Base-by-base conservation (phyloP, 805 yeast species). In the Zygosaccharomyces kombuchaensis region DNA sequence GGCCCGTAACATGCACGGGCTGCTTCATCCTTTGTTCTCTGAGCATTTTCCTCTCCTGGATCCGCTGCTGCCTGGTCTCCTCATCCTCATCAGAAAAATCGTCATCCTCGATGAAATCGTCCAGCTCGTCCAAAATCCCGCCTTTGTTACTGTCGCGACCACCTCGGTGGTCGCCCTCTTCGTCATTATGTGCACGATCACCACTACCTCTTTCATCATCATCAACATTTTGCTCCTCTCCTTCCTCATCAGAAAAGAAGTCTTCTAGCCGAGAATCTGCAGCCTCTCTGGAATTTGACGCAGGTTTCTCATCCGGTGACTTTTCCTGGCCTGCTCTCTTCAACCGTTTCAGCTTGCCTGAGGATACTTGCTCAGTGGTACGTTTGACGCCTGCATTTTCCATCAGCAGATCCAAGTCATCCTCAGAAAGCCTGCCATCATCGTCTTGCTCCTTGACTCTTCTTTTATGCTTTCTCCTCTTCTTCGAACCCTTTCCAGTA, bases 101-200 rank as follows among this genome's bases (percentile, higher is more conserved):
- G 66, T 93, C 99, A 50, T 91, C 97, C 67, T 91, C 99, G 56
- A 93, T 93, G 69, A 93, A 93, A 62, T 90, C 99, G 63, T 89
- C 99, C 57, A 91, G 81, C 66, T 93, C 98, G 61, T 89, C 96
- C 53, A 80, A 66, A 65, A 70, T 59, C 16, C 64, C 68, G 17
- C 59, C 63, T 26, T 64, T 74, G 16, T 62, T 66, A 10, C 57
- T 66, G 29, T 67, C 41, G 19, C 43, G 49, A 22, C 41, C 30
- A 34, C 57, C 53, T 22, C 51, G 52, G 14, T 46, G 54, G 10
- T 56, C 65, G 9, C 26, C 50, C 21, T 54, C 58, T 26, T 56
- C 55, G n/a, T 46, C 54, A 16, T 48, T 50, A 13, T 41, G 47
- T 17, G 48, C 55, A 21, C 45, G 42, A 6, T 68, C 55, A 27